phyloP scores from a whole-genome alignment of 805 yeast species.

The Danielozyma ontarioensis region DNA sequence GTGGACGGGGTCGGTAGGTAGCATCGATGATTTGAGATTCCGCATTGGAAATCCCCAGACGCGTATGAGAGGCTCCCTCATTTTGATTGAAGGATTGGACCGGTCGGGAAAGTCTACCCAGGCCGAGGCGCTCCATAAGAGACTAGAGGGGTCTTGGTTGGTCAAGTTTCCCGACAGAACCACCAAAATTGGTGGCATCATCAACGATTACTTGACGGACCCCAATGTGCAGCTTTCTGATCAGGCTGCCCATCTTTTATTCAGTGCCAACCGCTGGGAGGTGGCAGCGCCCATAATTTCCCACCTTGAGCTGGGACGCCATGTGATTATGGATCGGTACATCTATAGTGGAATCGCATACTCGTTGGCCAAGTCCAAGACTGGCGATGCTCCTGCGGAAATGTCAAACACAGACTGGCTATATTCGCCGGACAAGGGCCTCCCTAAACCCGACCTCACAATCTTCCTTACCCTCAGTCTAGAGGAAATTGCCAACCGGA shows the following conservation, averaged over 20 bases:
- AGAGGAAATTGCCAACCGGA: constrained; percentile 44
- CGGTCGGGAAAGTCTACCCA: constrained; percentile 95
- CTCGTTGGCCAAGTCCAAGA: constrained; percentile 63
- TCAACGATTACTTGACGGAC: constrained; percentile 65
- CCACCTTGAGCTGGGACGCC: constrained; percentile 46
- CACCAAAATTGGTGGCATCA: constrained; percentile 75
- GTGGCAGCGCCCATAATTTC: constrained; percentile 41
- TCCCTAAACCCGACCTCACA: constrained; percentile 82
- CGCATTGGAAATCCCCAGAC: too few relatives aligned
- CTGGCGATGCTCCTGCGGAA: constrained; percentile 6
- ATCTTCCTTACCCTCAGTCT: constrained; percentile 62
- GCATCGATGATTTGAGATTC: too few relatives aligned
- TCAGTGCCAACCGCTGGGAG: constrained; percentile 97
- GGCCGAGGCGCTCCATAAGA: constrained; percentile 28
- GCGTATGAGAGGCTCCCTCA: constrained; percentile 59
- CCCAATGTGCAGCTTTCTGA: constrained; percentile 52
- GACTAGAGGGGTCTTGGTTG: constrained; percentile 27
- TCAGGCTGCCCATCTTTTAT: constrained; percentile 79
- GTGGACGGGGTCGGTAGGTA: too few relatives aligned
- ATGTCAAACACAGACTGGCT: constrained; percentile 67
- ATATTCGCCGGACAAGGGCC: constrained; percentile 70
- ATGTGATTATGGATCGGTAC: constrained; percentile 77
- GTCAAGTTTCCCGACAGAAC: constrained; percentile 86
- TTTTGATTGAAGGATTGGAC: constrained; percentile 89
- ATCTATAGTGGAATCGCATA: constrained; percentile 92